Evolutionary conservation across 1,139 yeast genomes (phyloP), one percentile per base, ranked within the genome.

Genomic region (Nakaseomyces sp.): DNA sequence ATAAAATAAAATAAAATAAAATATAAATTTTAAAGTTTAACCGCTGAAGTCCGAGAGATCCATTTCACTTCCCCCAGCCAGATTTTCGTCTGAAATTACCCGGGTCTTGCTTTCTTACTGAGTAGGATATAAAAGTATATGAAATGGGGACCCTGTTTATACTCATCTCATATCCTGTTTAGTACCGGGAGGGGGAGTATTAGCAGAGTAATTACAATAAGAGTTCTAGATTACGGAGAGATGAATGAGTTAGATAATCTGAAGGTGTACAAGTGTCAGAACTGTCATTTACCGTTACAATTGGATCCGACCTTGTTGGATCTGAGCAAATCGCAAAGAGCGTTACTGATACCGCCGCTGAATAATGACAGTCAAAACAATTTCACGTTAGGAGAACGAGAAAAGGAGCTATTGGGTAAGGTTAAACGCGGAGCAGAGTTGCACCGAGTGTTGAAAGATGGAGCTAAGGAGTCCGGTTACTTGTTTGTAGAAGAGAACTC

Each of bases 221-320:
- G n/a, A n/a, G 5, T 6, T 28, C 15, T 13, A 6, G n/a, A 28
- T 12, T 28, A n/a, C 10, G 31, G 13, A 2, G 13, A 6, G 12
- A 35, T 35, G 38, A 22, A 22, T 13, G 38, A 35, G 17, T 35
- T 35, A 13, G 38, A 35, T 7, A 35, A 18, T 35, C 28, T 35
- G 18, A 35, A 62, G 63, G 38, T 35, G 16, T 35, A n/a, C 28
- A 35, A 35, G 45, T 80, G 88, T 57, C 82, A 78, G 55, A 66
- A 76, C 46, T 80, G 88, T 56, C 71, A 76, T 43, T 64, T 78
- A 28, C 83, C 86, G 2, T 53, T 80, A 41, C 64, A 67, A 19
- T 65, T 79, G 12, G 83, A 79, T 53, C 71, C 71, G 24, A 75
- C 84, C 0, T 53, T 80, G 26, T 58, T 68, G 32, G 76, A 73